Percentiles rank a stretch among this genome's conserved stretches.
These are phyloP conservation scores for Chlorella sp. DNA, from an alignment of 139 green algal genomes.

Conservation along the genomic window DNA sequence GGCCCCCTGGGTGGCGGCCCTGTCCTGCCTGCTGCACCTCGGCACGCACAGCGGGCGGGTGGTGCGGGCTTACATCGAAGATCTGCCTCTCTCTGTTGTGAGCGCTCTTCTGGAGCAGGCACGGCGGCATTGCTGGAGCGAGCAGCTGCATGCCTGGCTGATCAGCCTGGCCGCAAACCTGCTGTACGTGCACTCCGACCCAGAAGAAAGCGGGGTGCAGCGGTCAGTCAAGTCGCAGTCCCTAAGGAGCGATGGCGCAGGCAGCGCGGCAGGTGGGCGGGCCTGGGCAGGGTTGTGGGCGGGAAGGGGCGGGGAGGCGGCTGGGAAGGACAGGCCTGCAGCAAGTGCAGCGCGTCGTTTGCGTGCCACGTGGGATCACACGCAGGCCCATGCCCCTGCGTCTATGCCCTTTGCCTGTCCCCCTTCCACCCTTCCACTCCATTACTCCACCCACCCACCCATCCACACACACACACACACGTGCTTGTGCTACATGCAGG, in stretches of 20 bases:
- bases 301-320: too few relatives aligned
- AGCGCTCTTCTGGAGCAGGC: conserved; percentile 63
- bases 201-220: not conserved
- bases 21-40: conserved; percentile 73
- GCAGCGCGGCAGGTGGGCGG: not conserved
- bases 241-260: not conserved
- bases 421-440: not conserved
- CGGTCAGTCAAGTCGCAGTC: not conserved
- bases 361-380: too few relatives aligned
- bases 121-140: conserved; percentile 50
- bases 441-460: not conserved
- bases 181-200: conserved; percentile 38
- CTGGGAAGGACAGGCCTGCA: too few relatives aligned
- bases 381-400: not conserved
- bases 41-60: conserved; percentile 55
- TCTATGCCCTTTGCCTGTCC: not conserved
- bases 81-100: conserved; percentile 56
- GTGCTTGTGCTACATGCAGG: not conserved
- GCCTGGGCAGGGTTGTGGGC: not conserved
- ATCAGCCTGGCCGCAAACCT: conserved; percentile 51
- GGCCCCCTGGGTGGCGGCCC: conserved; percentile 67
- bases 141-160: conserved; percentile 50
- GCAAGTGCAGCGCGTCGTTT: too few relatives aligned
- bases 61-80: conserved; percentile 51
- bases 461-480: too few relatives aligned